Percentiles rank a stretch among this genome's conserved stretches.
phyloP scores from a whole-genome alignment of 208 protist genomes.

The Willaertia magna region DNA sequence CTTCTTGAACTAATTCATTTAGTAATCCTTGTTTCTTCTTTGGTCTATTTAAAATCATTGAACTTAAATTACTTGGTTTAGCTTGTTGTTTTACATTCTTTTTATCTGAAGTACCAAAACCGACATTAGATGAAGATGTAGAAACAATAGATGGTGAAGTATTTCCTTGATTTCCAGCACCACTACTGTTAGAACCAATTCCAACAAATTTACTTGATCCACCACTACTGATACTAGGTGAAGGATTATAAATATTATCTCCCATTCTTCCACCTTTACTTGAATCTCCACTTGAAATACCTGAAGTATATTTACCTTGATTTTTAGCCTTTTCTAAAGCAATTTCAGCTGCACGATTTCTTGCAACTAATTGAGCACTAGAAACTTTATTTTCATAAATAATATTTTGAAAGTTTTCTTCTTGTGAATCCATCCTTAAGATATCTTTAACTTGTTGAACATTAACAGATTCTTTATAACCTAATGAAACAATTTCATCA shows the following conservation, averaged over 20 bases:
- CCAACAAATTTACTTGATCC: neutral
- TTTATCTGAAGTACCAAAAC: neutral
- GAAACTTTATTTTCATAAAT: neutral
- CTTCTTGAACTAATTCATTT: neutral
- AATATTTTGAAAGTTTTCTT: constrained; percentile 64
- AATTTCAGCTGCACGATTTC: neutral
- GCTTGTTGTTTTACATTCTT: neutral
- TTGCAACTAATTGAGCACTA: neutral
- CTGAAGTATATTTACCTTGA: neutral
- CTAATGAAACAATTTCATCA: constrained; percentile 85
- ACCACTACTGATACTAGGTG: neutral
- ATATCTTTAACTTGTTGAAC: constrained; percentile 81
- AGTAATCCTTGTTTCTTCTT: neutral
- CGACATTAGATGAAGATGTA: neutral
- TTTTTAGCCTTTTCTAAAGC: neutral
- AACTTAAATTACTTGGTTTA: neutral
- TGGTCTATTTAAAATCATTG: neutral
- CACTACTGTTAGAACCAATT: neutral
- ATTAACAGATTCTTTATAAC: constrained; percentile 80
- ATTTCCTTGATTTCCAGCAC: neutral
- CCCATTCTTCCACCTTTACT: neutral
- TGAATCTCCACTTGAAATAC: neutral
- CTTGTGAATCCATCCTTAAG: constrained; percentile 88
- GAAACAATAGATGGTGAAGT: neutral
- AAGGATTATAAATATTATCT: neutral